These are phyloP conservation scores for Sporothrix inflata DNA, from an alignment of 2,329 filamentous ascomycete genomes.

Conservation along the genomic window DNA sequence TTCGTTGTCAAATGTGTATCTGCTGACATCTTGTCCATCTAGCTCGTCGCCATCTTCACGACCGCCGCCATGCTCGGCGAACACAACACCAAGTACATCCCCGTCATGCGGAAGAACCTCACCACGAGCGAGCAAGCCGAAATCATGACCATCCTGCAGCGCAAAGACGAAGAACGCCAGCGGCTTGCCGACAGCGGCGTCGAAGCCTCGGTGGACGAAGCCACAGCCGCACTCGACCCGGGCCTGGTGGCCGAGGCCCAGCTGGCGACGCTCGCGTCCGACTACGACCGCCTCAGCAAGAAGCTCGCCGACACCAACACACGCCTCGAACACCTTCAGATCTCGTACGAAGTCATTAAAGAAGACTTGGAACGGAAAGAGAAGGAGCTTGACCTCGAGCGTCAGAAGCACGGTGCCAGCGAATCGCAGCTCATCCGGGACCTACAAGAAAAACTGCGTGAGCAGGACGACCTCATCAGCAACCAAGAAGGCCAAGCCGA, in stretches of 20 bases:
- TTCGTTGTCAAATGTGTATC: too few relatives aligned
- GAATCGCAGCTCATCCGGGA: conserved; percentile 56
- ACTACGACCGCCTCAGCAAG: conserved; percentile 59
- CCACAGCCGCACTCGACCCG: conserved; percentile 52
- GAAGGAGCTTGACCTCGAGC: conserved; percentile 58
- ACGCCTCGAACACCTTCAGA: conserved; percentile 62
- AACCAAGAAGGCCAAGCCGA: conserved; percentile 69
- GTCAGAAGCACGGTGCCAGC: conserved; percentile 56
- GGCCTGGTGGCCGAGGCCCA: conserved; percentile 62
- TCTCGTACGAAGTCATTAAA: conserved; percentile 67
- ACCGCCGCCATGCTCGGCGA: conserved; percentile 38
- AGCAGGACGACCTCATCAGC: conserved; percentile 73
- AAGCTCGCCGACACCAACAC: conserved; percentile 62
- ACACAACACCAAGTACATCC: conserved; percentile 39
- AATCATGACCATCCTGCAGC: conserved; percentile 54
- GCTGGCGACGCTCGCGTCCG: conserved; percentile 53
- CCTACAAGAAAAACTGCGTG: conserved; percentile 61
- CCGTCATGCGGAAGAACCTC: conserved; percentile 40
- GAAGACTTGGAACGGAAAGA: conserved; percentile 62
- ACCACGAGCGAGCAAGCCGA: conserved; percentile 47
- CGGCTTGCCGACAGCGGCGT: conserved; percentile 41
- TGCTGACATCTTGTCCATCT: background rate
- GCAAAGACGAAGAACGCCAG: conserved; percentile 50
- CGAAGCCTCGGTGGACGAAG: conserved; percentile 45
- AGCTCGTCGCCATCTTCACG: conserved; percentile 47